Base-by-base conservation (phyloP, 1,139 yeast species). In the Casaregolazyma lundiana region DNA sequence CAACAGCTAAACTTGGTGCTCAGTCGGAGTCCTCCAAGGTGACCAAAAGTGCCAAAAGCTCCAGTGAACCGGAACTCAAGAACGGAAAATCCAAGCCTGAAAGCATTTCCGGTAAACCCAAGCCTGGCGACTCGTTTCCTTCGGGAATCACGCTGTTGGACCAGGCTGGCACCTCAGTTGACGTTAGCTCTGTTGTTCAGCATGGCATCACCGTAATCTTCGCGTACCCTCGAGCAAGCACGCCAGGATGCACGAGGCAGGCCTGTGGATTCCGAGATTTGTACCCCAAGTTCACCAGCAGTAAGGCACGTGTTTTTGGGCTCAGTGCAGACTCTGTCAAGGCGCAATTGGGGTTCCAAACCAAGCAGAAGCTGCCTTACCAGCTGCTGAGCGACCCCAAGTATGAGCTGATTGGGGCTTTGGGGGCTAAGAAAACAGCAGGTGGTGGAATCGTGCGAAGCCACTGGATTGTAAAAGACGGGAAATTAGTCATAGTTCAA, bases 211-310 rank as follows among this genome's bases (percentile, higher is more conserved):
- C 43, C 24, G 69, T 65, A 3, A 83, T 57, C 75, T 52, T 56
- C 26, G 78, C 96, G 13, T 92, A 89, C 62, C 97, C 98, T 46
- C 84, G 77, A 61, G 98, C 97, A 0, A 81, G 84, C 30, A 92
- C 98, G 0, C 96, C 97, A 1, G 97, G 97, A 1, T 90, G 97
- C 66, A 89, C 72, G 17, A 77, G 89, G 59, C 98, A 92, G 68
- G 97, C 89, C 1, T 77, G 86, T 65, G 97, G 96, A 0, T 92
- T 85, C 65, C 81, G 92, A 58, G 81, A 78, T 55, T 78, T 78
- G 56, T 81, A 70, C 61, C 71, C 75, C 9, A 75, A 76, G 41
- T 76, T 87, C 56, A 66, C 70, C 38, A 65, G 70, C 19, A 71
- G 75, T 44, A 59, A 59, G 7, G 72, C 60, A 19, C 56, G 57